Percentiles rank a stretch among this genome's conserved stretches.
These are phyloP conservation scores for Ballota nigra DNA, from an alignment of 257 asterid species.

Conservation along the genomic window DNA sequence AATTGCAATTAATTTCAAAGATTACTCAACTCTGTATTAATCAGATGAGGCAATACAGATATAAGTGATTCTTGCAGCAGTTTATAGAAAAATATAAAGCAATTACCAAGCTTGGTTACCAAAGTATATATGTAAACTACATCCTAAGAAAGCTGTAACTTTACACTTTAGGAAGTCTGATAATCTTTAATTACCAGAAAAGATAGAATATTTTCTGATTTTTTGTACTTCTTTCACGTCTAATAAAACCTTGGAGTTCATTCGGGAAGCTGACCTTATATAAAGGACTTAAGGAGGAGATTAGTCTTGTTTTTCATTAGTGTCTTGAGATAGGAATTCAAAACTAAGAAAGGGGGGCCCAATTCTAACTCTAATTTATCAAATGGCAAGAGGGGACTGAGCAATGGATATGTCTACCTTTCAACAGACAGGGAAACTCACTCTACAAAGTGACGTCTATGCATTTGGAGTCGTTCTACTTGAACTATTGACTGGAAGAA, in stretches of 20 bases:
- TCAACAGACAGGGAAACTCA: slow-evolving; percentile 95
- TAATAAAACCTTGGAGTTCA: neutral
- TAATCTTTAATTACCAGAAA: too few relatives aligned
- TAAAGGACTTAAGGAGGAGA: neutral
- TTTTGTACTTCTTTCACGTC: neutral
- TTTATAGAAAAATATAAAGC: neutral
- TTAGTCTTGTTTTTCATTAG: neutral
- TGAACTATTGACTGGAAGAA: slow-evolving; percentile 95
- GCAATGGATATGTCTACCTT: slow-evolving; percentile 40
- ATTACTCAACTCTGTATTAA: neutral
- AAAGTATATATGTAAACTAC: neutral
- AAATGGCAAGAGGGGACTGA: slow-evolving; percentile 37
- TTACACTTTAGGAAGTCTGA: too few relatives aligned
- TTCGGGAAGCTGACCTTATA: neutral
- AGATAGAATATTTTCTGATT: too few relatives aligned
- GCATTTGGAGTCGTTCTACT: slow-evolving; percentile 97
- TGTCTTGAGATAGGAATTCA: slow-evolving; percentile 14
- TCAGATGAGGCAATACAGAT: neutral
- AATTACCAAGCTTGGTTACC: neutral
- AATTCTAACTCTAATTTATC: slow-evolving; percentile 27
- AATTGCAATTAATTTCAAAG: neutral
- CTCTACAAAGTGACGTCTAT: slow-evolving; percentile 94
- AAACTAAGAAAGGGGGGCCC: neutral
- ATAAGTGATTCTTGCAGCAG: neutral
- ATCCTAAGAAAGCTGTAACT: too few relatives aligned